These are phyloP conservation scores for Porcisia hertigi DNA, from an alignment of 208 protist genomes.

Conservation along the genomic window DNA sequence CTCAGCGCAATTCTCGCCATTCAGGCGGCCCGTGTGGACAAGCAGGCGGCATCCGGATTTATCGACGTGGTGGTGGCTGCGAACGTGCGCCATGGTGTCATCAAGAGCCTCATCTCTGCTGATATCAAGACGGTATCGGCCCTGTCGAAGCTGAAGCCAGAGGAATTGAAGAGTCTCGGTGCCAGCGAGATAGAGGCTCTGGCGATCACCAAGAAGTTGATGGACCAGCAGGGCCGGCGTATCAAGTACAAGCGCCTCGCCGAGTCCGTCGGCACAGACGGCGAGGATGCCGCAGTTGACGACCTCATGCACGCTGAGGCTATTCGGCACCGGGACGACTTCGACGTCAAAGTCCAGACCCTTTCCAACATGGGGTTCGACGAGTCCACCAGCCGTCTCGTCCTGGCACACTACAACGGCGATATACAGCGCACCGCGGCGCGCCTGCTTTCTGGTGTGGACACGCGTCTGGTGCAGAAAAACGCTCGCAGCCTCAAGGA, in stretches of 20 bases:
- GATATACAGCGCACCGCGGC: constrained; percentile 68
- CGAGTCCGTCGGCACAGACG: constrained; percentile 47
- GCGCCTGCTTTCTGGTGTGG: constrained; percentile 60
- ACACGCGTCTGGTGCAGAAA: constrained; percentile 40
- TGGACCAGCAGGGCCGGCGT: constrained; percentile 52
- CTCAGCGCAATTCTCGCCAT: constrained; percentile 55
- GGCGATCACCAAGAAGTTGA: constrained; percentile 54
- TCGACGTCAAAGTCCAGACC: constrained; percentile 52
- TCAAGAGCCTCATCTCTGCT: constrained; percentile 49
- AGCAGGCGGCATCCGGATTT: constrained; percentile 49
- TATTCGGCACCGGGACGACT: constrained; percentile 40
- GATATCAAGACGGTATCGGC: constrained; percentile 66
- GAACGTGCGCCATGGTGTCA: constrained; percentile 44
- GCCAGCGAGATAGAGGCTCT: constrained; percentile 69
- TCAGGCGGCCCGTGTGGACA: constrained; percentile 64
- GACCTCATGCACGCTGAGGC: constrained; percentile 41
- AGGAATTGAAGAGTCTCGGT: constrained; percentile 58
- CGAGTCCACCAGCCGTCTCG: constrained; percentile 39
- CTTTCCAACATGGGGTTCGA: constrained; percentile 67
- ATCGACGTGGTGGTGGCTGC: constrained; percentile 60
- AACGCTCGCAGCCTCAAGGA: constrained; percentile 56
- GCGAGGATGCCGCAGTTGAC: constrained; percentile 31
- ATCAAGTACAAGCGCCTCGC: constrained; percentile 56
- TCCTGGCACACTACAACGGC: constrained; percentile 82
- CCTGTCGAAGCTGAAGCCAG: constrained; percentile 53